A percentile compares a stretch with the other conserved stretches of the same genome.
phyloP scores from a whole-genome alignment of 192 early-diverging fungal species.

The Paraglomus occultum region DNA sequence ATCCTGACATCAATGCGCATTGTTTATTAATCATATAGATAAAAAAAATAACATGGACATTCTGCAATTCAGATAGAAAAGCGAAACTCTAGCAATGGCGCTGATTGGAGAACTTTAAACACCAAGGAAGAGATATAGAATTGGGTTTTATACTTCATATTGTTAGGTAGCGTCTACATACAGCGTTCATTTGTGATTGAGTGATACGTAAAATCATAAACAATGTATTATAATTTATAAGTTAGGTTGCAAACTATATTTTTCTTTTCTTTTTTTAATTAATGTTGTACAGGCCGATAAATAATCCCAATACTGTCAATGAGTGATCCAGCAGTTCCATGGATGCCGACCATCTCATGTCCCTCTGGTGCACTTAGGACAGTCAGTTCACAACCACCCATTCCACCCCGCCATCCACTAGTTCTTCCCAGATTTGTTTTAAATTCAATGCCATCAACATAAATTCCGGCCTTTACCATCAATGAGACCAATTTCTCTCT shows the following conservation, averaged over 20 bases:
- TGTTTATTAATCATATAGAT: no score
- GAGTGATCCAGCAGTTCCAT: constrained; percentile 52
- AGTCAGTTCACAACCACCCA: constrained; percentile 42
- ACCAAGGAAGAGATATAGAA: no score
- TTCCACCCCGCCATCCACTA: constrained; percentile 59
- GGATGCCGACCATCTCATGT: constrained; percentile 54
- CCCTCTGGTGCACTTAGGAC: constrained; percentile 48
- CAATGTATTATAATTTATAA: no score
- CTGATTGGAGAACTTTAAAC: no score
- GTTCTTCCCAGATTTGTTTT: constrained; percentile 45
- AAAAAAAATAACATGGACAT: no score
- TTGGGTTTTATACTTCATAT: no score
- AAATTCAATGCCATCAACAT: constrained; percentile 63
- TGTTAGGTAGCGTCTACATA: no score
- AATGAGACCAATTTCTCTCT: constrained; percentile 52
- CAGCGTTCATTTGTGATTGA: no score
- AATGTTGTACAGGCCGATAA: constrained; percentile 33
- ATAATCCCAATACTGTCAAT: constrained; percentile 54
- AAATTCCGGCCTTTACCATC: constrained; percentile 52
- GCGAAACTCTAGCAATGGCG: no score
- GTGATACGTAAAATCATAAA: no score
- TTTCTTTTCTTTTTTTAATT: neutral
- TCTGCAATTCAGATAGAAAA: no score
- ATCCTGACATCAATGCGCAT: no score
- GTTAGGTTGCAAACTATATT: neutral